Base-by-base conservation (phyloP, 768 basidiomycete species). In the Boletus insuetus region DNA sequence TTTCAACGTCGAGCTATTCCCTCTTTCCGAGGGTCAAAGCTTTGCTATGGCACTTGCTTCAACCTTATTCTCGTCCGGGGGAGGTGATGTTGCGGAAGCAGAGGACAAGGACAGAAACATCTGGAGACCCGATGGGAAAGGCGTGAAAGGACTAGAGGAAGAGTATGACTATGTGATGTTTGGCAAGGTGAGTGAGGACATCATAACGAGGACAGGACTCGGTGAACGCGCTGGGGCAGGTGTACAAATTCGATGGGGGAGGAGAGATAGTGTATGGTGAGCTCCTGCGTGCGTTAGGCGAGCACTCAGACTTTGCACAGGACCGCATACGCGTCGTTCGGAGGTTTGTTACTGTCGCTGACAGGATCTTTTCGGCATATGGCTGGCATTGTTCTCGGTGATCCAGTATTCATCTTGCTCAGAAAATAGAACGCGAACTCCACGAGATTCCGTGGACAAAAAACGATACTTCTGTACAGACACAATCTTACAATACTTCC, bases 141-240 rank as follows among this genome's bases (percentile, higher is more conserved):
- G 82, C 14, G 81, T 79, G 61, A 79, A 82, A 68, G 95, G 86
- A 12, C 70, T 99, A 26, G 96, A 98, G 59, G 89, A 94, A 55
- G 94, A 98, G 61, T 99, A 94, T 66, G 95, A 98, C 67, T 99
- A 98, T 77, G 96, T 99, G 61, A 98, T 98, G 94, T 94, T 92
- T 70, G 96, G 96, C 32, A 98, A 95, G 85, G 94, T 95, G 60
- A 55, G 94, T 95, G 60, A 55, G 60, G 12, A 32, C 43, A 41
- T 45, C 26, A 12, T 53, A 19, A 20, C 45, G 17, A 26, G 9
- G 32, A 26, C 11, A 6, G 26, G 20, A 22, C 14, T 46, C 7
- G 13, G 47, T 58, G 34, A 66, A 54, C 39, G 53, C 66, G 49
- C 55, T 17, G 49, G 11, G 49, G 24, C 31, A 96, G 93, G 91